phyloP scores from a whole-genome alignment of 371 early-diverging fungal genomes.

The Racocetra persica region DNA sequence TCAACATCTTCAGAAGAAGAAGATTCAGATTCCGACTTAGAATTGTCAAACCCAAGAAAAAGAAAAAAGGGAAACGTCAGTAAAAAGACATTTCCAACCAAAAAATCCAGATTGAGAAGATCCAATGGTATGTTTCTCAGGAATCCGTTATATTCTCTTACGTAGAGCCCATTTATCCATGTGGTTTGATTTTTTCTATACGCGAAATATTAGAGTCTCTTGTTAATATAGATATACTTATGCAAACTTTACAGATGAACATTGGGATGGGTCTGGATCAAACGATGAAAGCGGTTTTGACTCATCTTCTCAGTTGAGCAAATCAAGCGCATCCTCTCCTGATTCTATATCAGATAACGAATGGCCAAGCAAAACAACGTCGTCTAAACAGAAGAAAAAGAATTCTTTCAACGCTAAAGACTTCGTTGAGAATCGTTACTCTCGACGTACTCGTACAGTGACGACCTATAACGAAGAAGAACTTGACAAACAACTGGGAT shows the following conservation, averaged over 20 bases:
- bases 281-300: conserved; percentile 19
- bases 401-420: conserved; percentile 23
- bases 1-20: conserved; percentile 36
- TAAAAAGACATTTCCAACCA: neutral
- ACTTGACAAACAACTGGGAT: conserved; percentile 37
- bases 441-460: conserved; percentile 56
- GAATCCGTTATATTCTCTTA: neutral
- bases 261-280: conserved; percentile 5
- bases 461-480: conserved; percentile 63
- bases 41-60: neutral
- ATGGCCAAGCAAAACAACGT: neutral
- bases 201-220: too few species aligned
- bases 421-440: conserved; percentile 51
- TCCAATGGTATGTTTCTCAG: neutral
- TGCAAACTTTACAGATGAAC: neutral
- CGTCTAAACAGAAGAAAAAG: neutral
- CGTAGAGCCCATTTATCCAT: neutral
- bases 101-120: conserved; percentile 1
- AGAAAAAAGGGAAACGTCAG: neutral
- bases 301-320: neutral
- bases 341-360: conserved; percentile 3
- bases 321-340: neutral
- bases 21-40: neutral
- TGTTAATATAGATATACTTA: too few species aligned
- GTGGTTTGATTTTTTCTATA: neutral